Evolutionary conservation across 2,329 filamentous ascomycete species (phyloP).

Genomic region (Arthrinium phaeospermum): DNA sequence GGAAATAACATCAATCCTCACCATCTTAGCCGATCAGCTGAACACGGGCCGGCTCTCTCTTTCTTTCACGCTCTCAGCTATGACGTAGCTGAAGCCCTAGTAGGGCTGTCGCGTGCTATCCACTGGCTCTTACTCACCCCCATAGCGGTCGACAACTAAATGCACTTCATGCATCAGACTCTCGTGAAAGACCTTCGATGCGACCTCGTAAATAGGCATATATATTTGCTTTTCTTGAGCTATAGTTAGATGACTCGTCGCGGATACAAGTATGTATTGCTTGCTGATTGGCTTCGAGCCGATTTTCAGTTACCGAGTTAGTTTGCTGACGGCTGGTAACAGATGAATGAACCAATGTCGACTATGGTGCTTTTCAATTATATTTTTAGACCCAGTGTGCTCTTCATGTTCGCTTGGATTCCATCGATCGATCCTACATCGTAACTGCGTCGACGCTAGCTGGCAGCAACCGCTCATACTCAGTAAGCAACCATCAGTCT

Average conservation of each 20-base stretch:
- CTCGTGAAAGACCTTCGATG: not conserved
- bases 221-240: not conserved
- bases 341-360: not conserved
- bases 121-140: not conserved
- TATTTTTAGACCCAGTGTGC: not conserved
- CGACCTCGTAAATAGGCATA: not conserved
- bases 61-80: not conserved
- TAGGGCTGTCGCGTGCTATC: not conserved
- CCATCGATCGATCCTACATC: not conserved
- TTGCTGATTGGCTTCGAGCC: not conserved
- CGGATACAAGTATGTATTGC: not conserved
- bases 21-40: not conserved
- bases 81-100: not conserved
- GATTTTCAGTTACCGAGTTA: not conserved
- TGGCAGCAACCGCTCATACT: not conserved
- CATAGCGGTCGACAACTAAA: not conserved
- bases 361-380: too few species aligned
- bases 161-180: not conserved
- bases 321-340: not conserved
- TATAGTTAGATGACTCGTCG: too few species aligned
- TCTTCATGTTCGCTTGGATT: not conserved
- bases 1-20: not conserved
- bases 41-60: not conserved
- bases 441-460: not conserved
- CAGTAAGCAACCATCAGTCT: not conserved